A percentile compares a stretch with the other conserved stretches of the same genome.
These are phyloP conservation scores for Aphanomyces astaci DNA, from an alignment of 352 stramenopile species.

Conservation along the genomic window DNA sequence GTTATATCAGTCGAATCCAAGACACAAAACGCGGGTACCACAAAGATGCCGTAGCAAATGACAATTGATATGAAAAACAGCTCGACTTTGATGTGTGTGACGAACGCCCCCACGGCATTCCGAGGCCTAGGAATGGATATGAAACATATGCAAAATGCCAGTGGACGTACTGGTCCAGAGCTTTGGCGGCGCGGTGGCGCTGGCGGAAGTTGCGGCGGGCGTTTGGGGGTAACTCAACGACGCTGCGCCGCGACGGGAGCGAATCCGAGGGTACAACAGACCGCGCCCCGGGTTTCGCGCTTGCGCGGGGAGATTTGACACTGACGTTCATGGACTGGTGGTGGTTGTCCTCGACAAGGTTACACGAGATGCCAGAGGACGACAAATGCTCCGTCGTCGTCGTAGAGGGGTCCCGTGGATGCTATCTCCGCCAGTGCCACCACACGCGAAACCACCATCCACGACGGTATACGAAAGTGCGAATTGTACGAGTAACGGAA, in stretches of 20 bases:
- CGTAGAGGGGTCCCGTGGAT: neutral
- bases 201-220: neutral
- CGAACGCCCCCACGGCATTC: constrained; percentile 61
- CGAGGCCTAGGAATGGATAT: constrained; percentile 22
- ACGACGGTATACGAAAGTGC: neutral
- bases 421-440: neutral
- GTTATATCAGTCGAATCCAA: too few species aligned
- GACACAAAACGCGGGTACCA: too few species aligned
- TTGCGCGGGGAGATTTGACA: constrained; percentile 14
- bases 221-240: neutral
- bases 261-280: constrained; percentile 21
- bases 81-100: constrained; percentile 75
- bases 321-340: constrained; percentile 12
- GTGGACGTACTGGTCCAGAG: constrained; percentile 1
- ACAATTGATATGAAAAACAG: constrained; percentile 86
- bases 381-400: neutral
- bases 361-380: neutral
- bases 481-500: neutral
- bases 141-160: neutral
- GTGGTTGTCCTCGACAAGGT: neutral
- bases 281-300: constrained; percentile 6
- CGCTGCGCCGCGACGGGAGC: neutral
- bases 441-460: neutral
- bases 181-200: neutral
- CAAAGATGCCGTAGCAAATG: constrained; percentile 74